These are phyloP conservation scores for Sporobolomyces phaffii DNA, from an alignment of 768 basidiomycete species.

Conservation along the genomic window DNA sequence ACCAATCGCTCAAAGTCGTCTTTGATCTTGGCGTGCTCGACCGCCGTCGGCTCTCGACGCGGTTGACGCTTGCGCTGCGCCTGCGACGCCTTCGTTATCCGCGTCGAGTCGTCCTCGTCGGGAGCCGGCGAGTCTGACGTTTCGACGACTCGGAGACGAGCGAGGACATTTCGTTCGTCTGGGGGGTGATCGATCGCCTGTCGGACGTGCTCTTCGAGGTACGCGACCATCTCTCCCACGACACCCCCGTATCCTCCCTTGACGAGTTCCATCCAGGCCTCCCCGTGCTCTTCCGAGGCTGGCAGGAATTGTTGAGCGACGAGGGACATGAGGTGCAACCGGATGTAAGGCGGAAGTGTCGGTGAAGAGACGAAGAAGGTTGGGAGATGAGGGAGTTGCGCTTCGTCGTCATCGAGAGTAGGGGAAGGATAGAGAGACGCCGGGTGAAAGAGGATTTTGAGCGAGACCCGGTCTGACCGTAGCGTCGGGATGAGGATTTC, in stretches of 20 bases:
- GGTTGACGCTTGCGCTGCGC: neutral
- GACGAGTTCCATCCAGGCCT: constrained; percentile 52
- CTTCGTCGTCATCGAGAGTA: neutral
- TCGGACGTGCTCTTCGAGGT: constrained; percentile 57
- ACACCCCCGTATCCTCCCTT: constrained; percentile 64
- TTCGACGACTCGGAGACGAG: constrained; percentile 52
- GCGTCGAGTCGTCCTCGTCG: constrained; percentile 6
- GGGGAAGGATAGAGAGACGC: constrained; percentile 52
- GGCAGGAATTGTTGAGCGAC: constrained; percentile 58
- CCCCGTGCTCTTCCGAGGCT: constrained; percentile 37
- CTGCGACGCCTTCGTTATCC: constrained; percentile 3
- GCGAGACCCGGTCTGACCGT: constrained; percentile 52
- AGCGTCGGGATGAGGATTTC: constrained; percentile 40
- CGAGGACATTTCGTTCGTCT: constrained; percentile 62
- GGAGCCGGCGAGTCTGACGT: constrained; percentile 28
- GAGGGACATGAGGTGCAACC: constrained; percentile 68
- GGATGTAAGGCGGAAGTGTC: constrained; percentile 68
- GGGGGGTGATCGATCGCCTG: constrained; percentile 62
- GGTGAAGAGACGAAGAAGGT: constrained; percentile 70
- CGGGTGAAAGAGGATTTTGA: constrained; percentile 56
- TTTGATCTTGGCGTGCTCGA: constrained; percentile 38
- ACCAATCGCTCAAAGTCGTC: constrained; percentile 40
- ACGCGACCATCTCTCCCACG: constrained; percentile 57
- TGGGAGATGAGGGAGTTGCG: constrained; percentile 51
- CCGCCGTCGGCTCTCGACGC: constrained; percentile 20